Evolutionary conservation across 176 grass and related monocot genomes (phyloP).

Genomic region (Oryza glumipatula): DNA sequence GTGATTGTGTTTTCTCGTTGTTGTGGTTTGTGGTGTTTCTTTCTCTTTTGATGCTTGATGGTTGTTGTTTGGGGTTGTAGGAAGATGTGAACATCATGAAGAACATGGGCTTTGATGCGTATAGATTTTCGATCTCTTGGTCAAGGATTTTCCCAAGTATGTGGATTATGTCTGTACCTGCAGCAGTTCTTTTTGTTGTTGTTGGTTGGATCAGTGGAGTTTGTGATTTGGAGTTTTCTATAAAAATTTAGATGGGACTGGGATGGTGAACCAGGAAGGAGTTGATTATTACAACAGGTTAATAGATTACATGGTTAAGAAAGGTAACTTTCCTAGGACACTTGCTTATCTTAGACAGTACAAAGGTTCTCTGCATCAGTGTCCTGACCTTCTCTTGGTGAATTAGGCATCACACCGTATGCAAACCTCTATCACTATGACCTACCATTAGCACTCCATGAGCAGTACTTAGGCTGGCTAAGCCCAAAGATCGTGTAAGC

Average conservation of each 20-base stretch:
- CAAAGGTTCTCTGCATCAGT: neutral
- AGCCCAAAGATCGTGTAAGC: constrained; percentile 82
- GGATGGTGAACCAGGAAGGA: constrained; percentile 75
- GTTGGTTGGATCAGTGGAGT: neutral
- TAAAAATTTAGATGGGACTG: constrained; percentile 63
- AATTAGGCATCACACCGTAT: constrained; percentile 72
- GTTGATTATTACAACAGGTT: constrained; percentile 90
- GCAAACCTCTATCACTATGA: constrained; percentile 98
- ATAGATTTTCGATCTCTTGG: constrained; percentile 80
- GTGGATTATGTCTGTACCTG: neutral
- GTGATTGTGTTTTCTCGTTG: neutral
- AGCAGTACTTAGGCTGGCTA: constrained; percentile 77
- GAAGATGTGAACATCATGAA: constrained; percentile 90
- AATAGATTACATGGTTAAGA: constrained; percentile 75
- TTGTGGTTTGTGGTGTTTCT: neutral
- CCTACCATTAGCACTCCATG: constrained; percentile 79
- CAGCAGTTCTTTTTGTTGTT: neutral
- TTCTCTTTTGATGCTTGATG: neutral
- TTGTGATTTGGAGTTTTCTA: constrained; percentile 29
- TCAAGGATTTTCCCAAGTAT: constrained; percentile 82
- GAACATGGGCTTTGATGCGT: constrained; percentile 73
- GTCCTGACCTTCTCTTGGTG: neutral
- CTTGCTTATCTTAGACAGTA: neutral
- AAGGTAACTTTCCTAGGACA: constrained; percentile 47
- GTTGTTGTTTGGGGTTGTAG: constrained; percentile 27